Evolutionary conservation across 169 alveolate genomes (phyloP), one percentile per base, ranked within the genome.

Genomic region (Plasmodium vinckei): DNA sequence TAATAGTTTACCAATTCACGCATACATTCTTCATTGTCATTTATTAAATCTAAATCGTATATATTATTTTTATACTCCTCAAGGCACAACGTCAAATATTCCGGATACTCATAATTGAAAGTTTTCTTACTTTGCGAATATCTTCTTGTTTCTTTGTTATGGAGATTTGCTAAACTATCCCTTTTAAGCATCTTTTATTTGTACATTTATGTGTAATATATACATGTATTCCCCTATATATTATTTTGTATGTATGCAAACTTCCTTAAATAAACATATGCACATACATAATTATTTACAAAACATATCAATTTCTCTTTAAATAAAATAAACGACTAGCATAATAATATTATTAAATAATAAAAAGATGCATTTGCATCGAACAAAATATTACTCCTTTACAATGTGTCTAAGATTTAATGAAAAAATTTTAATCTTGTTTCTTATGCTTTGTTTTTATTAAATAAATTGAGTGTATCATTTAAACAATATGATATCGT

Each of bases 11-110:
- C 67, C 25, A 86, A 57, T 64, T 86, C 91, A 23, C 91, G 86
- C 87, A 68, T 86, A 70, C 91, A 86, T 69, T 86, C 91, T 44
- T 86, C 91, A 86, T 86, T 86, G 19, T 86, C 91, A 68, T 86
- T 86, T 69, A 86, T 86, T 86, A 86, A 70, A 49, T 86, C 91
- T 59, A 86, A 51, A 64, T 86, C 91, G 53, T 86, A 86, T 69
- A 86, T 86, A 54, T 86, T 86, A n/a, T 86, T 86, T 54, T 42
- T 86, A 49, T 86, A 86, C 54, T 86, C 91, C 42, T 54, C 86
- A 21, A 86, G 73, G 72, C 91, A 86, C 63, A 86, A 57, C 39
- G 69, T 86, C 57, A 86, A n/a, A 53, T 86, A 69, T 70, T 86
- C 91, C 15, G 87, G 15, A 53, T 70, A 86, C 7, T 69, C 91